Conservation (phyloP, 2,329 filamentous ascomycete species). For the Arthroderma sp. region DNA sequence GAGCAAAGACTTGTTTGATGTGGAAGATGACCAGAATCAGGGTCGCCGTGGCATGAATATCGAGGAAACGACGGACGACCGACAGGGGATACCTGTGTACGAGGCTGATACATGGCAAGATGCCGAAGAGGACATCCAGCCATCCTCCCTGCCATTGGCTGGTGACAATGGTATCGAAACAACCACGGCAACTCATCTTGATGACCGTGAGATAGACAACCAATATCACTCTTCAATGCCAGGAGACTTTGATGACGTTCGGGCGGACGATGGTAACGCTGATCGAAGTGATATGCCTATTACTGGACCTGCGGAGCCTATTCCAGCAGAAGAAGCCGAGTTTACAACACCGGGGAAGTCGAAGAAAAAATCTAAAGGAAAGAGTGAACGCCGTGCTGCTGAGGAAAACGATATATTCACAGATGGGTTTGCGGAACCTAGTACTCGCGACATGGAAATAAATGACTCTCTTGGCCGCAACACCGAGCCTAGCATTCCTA, state of each 20-base stretch:
- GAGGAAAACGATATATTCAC: not conserved
- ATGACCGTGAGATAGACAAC: not conserved
- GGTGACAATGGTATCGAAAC: not conserved
- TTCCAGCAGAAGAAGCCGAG: not conserved
- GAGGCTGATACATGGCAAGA: not conserved
- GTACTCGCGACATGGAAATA: not conserved
- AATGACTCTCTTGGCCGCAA: not conserved
- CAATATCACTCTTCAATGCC: not conserved
- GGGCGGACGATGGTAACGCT: not conserved
- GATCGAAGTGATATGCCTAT: not conserved
- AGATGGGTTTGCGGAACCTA: not conserved
- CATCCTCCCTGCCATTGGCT: not conserved
- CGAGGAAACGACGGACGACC: not conserved
- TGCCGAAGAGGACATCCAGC: not conserved
- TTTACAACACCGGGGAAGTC: not conserved
- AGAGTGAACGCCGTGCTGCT: constrained; percentile 8
- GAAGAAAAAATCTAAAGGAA: not conserved
- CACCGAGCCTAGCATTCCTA: not conserved
- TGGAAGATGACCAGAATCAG: constrained; percentile 1
- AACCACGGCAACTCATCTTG: not conserved
- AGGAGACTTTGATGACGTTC: not conserved
- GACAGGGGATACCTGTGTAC: not conserved
- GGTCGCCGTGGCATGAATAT: not conserved
- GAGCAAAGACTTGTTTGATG: constrained; percentile 10
- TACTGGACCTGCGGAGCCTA: not conserved